A percentile compares a stretch with the other conserved stretches of the same genome.
phyloP scores from a whole-genome alignment of 1,284 basidiomycete genomes.

The Ustilago xerochloae region DNA sequence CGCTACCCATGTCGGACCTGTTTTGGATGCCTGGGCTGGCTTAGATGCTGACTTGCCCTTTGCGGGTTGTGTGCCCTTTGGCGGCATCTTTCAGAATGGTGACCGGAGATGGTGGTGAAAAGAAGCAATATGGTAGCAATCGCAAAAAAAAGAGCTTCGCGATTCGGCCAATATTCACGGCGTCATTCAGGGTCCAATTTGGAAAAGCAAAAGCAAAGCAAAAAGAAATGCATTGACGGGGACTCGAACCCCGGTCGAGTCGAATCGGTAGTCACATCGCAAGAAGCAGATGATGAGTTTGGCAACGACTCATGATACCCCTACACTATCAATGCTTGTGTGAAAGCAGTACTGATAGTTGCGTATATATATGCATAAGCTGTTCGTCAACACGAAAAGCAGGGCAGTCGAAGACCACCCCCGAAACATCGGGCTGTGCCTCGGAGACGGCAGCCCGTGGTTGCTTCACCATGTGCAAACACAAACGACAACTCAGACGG shows the following conservation, averaged over 20 bases:
- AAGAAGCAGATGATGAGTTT: slow-evolving; percentile 24
- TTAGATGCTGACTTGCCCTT: slow-evolving; percentile 17
- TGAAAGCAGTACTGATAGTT: background rate
- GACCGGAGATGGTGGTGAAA: background rate
- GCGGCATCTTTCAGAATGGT: slow-evolving; percentile 2
- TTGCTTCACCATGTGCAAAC: background rate
- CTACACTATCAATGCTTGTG: slow-evolving; percentile 47
- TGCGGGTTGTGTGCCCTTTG: background rate
- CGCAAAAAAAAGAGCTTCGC: background rate
- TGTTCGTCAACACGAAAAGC: background rate
- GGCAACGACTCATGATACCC: slow-evolving; percentile 53
- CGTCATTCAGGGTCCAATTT: slow-evolving; percentile 9
- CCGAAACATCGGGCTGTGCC: background rate
- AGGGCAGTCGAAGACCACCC: background rate
- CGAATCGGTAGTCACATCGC: slow-evolving; percentile 36
- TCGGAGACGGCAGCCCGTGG: background rate
- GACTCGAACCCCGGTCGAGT: slow-evolving; percentile 59
- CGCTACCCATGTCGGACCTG: slow-evolving; percentile 13
- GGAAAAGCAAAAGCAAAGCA: background rate
- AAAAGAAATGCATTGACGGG: slow-evolving; percentile 51
- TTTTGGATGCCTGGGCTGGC: background rate
- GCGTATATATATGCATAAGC: background rate
- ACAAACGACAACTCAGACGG: background rate
- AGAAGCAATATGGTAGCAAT: background rate
- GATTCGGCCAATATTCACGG: background rate